These are phyloP conservation scores for Epichloe gansuensis DNA, from an alignment of 2,329 filamentous ascomycete species.

Conservation along the genomic window DNA sequence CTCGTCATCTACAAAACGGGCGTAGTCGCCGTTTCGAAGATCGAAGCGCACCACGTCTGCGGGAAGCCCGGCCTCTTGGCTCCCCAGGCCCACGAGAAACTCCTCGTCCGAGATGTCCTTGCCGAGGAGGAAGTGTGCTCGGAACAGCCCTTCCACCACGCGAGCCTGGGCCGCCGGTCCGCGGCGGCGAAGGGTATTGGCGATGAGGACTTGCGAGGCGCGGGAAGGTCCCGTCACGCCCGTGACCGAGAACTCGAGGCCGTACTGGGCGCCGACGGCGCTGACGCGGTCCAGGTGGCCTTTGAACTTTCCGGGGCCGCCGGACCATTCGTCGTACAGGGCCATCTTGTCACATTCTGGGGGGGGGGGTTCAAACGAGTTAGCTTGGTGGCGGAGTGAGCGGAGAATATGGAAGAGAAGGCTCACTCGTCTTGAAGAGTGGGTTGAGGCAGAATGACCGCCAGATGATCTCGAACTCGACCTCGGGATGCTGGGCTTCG, in stretches of 20 bases:
- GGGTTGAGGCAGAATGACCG: constrained; percentile 34
- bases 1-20: constrained; percentile 18
- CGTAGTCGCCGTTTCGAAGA: constrained; percentile 18
- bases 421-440: constrained; percentile 13
- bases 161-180: constrained; percentile 23
- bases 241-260: constrained; percentile 27
- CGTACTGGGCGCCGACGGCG: constrained; percentile 19
- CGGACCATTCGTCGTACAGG: constrained; percentile 21
- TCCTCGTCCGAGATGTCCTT: constrained; percentile 27
- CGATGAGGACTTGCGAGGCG: constrained; percentile 34
- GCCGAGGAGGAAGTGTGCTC: constrained; percentile 28
- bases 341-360: constrained; percentile 22
- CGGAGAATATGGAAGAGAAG: neutral
- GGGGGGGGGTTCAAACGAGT: no score
- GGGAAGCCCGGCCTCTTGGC: constrained; percentile 18
- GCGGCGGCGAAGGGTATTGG: constrained; percentile 23
- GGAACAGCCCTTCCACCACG: constrained; percentile 29
- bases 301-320: constrained; percentile 16
- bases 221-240: constrained; percentile 32
- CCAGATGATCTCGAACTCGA: constrained; percentile 33
- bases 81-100: constrained; percentile 25
- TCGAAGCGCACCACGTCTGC: constrained; percentile 15
- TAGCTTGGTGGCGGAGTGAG: no score
- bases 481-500: constrained; percentile 25
- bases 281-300: constrained; percentile 19